phyloP scores from a whole-genome alignment of 192 early-diverging fungal genomes.

The Umbelopsis sp. region DNA sequence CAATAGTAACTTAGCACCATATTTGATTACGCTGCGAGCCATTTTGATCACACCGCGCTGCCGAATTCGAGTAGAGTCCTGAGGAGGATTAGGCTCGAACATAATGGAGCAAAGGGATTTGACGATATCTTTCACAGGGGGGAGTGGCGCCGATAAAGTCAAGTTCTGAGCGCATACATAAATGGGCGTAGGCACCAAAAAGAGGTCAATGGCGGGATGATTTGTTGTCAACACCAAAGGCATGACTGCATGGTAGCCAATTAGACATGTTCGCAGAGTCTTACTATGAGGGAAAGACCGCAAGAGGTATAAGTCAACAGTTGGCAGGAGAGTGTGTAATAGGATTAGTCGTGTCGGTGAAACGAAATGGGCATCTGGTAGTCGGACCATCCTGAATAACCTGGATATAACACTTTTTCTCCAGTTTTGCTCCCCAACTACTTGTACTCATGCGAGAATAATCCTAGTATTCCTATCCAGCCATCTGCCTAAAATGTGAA shows the following conservation, averaged over 20 bases:
- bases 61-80: background rate
- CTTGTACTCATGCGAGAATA: too few relatives aligned
- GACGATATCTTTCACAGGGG: conserved; percentile 1
- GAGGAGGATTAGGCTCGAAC: conserved; percentile 8
- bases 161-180: conserved; percentile 3
- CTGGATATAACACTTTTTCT: too few relatives aligned
- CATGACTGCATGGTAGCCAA: background rate
- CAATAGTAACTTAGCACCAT: background rate
- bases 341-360: background rate
- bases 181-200: conserved; percentile 12
- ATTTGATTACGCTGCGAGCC: background rate
- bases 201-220: background rate
- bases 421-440: too few relatives aligned
- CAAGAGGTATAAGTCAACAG: background rate
- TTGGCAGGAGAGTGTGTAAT: background rate
- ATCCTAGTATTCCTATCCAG: too few relatives aligned
- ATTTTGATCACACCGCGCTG: background rate
- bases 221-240: background rate
- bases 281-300: background rate
- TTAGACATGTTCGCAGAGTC: background rate
- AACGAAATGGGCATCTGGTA: background rate
- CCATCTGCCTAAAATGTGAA: too few relatives aligned
- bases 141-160: background rate
- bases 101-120: background rate
- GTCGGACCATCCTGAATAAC: background rate